Percentiles rank a stretch among this genome's conserved stretches.
Conservation (phyloP, 768 basidiomycete species). For the Termitomyces heimii region DNA sequence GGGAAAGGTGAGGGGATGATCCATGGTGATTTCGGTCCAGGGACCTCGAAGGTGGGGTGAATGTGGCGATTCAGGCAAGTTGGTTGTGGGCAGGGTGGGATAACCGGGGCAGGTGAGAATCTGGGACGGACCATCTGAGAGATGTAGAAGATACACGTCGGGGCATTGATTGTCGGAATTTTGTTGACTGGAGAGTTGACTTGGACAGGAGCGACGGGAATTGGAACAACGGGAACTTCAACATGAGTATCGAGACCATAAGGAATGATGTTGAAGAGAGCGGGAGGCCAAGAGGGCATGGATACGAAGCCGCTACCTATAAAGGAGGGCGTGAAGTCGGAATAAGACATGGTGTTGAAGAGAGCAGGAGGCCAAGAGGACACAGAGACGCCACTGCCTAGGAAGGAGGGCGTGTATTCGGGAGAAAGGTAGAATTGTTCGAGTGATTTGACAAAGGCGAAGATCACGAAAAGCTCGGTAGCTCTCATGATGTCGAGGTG, state of each 20-base stretch:
- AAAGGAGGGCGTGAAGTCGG: neutral
- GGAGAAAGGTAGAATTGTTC: neutral
- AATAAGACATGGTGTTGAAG: neutral
- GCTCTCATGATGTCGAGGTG: neutral
- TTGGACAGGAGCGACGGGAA: neutral
- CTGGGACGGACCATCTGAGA: neutral
- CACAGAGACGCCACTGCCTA: neutral
- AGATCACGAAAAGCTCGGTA: neutral
- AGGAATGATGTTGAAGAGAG: neutral
- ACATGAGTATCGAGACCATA: neutral
- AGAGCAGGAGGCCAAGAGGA: neutral
- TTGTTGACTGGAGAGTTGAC: neutral
- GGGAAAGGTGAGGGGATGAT: neutral
- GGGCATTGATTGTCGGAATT: neutral
- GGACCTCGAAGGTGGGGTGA: conserved; percentile 4
- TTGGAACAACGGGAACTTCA: neutral
- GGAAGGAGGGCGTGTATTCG: neutral
- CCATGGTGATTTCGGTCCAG: conserved; percentile 1
- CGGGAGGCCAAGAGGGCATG: neutral
- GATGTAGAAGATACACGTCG: neutral
- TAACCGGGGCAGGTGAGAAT: neutral
- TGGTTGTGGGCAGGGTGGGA: conserved; percentile 1
- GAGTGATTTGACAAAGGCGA: neutral
- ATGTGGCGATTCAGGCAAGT: conserved; percentile 1
- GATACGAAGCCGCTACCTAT: neutral